Evolutionary conservation across 345 rosid species (phyloP).

Genomic region (Conringia planisiliqua): DNA sequence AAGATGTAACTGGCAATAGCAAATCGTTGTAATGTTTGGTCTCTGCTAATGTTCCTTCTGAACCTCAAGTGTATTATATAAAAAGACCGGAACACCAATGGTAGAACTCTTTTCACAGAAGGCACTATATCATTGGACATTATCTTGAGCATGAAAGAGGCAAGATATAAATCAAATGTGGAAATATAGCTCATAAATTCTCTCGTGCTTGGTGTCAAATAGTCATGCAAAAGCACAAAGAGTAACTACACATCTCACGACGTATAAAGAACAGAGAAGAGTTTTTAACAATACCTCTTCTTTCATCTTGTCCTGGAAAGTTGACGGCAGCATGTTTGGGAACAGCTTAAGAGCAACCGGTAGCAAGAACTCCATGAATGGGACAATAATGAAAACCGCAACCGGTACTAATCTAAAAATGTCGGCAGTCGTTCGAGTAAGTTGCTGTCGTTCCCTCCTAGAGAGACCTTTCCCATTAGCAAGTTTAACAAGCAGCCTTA

Average conservation of each 20-base stretch:
- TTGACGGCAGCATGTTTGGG: conserved; percentile 97
- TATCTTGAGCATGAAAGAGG: background rate
- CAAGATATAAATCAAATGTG: background rate
- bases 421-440: conserved; percentile 81
- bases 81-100: background rate
- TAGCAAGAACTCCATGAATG: conserved; percentile 95
- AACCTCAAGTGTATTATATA: background rate
- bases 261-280: background rate
- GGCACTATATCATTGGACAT: background rate
- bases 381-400: conserved; percentile 89
- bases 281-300: conserved; percentile 62
- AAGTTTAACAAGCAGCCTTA: conserved; percentile 78
- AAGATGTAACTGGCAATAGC: background rate
- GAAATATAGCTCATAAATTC: background rate
- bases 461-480: conserved; percentile 91
- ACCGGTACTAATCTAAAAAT: conserved; percentile 79
- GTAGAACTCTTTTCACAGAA: background rate
- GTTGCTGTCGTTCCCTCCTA: conserved; percentile 80
- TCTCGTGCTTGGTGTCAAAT: background rate
- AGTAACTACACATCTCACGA: background rate
- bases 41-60: background rate
- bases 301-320: conserved; percentile 98
- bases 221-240: background rate
- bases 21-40: background rate
- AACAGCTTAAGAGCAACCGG: conserved; percentile 84